Base-by-base conservation (phyloP, 805 yeast species). In the Schwanniomyces pseudopolymorphus region DNA sequence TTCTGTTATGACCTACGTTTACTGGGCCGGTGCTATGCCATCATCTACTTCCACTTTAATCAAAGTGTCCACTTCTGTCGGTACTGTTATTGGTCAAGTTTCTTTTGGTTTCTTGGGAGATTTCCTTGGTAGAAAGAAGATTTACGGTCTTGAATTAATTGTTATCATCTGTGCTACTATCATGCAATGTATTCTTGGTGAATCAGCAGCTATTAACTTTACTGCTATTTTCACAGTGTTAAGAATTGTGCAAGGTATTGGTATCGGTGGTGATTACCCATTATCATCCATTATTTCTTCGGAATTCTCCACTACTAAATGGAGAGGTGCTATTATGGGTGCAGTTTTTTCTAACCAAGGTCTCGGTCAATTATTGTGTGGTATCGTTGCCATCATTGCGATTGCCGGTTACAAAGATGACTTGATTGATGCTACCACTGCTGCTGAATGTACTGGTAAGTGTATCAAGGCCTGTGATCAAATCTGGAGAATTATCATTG, bases 321-420 rank as follows among this genome's bases (percentile, higher is more conserved):
- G 96, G 96, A 87, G 97, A 83, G 97, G 97, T 79, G 96, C 96
- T 54, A 89, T 89, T 59, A 89, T 89, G 96, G 90, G 88, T 63
- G 96, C 96, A 24, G 96, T 89, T 47, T 91, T 91, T 69, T 92
- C 97, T 47, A 90, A 90, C 77, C 97, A 91, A 75, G 97, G 97
- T 70, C 82, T 94, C 84, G 97, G 97, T 69, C 97, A 91, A 75
- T 79, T 90, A 50, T 62, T 83, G 16, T 96, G 89, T 50, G 96
- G 92, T 81, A 75, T 89, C 54, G 87, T 89, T 58, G 88, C 96
- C 47, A 71, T 89, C 51, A 63, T 87, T 48, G 77, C 82, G 62
- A 86, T 88, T 55, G 87, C 85, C 47, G 96, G 83, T 59, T 90
- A 85, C 79, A 87, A 86, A 67, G 66, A 72, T 54, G 75, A 75